Conservation (phyloP, 2,329 filamentous ascomycete species). For the Aspergillus glaucus region DNA sequence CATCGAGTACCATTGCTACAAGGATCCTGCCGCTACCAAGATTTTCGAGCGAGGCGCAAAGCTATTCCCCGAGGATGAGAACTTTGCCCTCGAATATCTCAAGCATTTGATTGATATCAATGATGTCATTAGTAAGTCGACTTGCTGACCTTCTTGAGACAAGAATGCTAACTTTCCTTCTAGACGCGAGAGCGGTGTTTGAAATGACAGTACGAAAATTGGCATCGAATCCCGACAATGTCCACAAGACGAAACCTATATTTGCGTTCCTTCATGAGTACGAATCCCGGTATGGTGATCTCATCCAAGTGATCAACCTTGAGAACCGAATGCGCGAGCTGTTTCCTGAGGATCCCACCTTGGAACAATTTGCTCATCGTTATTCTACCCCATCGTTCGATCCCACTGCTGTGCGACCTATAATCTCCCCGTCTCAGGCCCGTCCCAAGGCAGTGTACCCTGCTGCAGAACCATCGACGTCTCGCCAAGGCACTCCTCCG, state of each 20-base stretch:
- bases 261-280: conserved; percentile 93
- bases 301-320: conserved; percentile 81
- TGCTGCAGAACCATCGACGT: conserved; percentile 14
- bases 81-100: conserved; percentile 90
- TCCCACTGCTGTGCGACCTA: conserved; percentile 70
- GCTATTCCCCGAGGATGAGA: conserved; percentile 87
- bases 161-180: conserved; percentile 4
- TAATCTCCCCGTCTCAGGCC: conserved; percentile 79
- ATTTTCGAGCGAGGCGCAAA: conserved; percentile 94
- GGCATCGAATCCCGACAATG: conserved; percentile 66
- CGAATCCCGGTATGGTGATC: conserved; percentile 88
- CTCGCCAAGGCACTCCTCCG: conserved; percentile 30
- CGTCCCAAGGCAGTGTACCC: conserved; percentile 50
- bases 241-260: conserved; percentile 71
- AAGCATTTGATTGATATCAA: conserved; percentile 90
- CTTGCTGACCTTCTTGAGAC: background rate
- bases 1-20: conserved; percentile 93
- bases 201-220: conserved; percentile 86
- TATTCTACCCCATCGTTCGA: conserved; percentile 72
- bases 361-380: conserved; percentile 68
- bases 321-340: conserved; percentile 89
- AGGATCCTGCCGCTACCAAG: conserved; percentile 83
- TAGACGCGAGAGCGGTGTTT: conserved; percentile 91
- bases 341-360: conserved; percentile 79
- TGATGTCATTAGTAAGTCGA: conserved; percentile 77